Conservation (phyloP, 2,329 filamentous ascomycete genomes). For the Colletotrichum sp. region DNA sequence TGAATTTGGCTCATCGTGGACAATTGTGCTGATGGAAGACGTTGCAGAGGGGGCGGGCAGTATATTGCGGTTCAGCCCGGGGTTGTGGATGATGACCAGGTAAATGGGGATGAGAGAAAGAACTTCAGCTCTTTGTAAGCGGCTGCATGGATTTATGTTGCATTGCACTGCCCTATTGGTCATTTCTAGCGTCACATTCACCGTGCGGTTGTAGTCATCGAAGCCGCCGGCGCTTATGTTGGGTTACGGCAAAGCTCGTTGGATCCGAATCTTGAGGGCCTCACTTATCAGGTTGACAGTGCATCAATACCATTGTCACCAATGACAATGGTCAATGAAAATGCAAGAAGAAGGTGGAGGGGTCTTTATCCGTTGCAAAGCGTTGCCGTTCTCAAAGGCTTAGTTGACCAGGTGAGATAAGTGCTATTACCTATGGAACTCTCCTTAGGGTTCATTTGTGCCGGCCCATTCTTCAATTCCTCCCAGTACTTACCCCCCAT, state of each 20-base stretch:
- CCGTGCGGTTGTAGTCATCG: background rate
- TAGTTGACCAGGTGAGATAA: background rate
- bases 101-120: background rate
- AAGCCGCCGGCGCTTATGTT: background rate
- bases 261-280: background rate
- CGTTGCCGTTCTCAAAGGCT: background rate
- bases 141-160: background rate
- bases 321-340: background rate
- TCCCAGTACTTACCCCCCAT: background rate
- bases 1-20: background rate
- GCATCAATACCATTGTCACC: background rate
- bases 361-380: background rate
- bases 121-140: rapidly evolving
- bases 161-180: background rate
- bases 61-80: background rate
- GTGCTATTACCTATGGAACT: background rate
- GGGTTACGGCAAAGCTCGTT: background rate
- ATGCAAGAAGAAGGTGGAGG: background rate
- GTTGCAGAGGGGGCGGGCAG: background rate
- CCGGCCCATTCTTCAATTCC: background rate
- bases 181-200: background rate
- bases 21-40: background rate
- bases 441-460: too few relatives aligned
- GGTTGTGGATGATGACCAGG: rapidly evolving
- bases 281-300: background rate